A percentile compares a stretch with the other conserved stretches of the same genome.
phyloP scores from a whole-genome alignment of 2,329 filamentous ascomycete genomes.

The Nemania diffusa region DNA sequence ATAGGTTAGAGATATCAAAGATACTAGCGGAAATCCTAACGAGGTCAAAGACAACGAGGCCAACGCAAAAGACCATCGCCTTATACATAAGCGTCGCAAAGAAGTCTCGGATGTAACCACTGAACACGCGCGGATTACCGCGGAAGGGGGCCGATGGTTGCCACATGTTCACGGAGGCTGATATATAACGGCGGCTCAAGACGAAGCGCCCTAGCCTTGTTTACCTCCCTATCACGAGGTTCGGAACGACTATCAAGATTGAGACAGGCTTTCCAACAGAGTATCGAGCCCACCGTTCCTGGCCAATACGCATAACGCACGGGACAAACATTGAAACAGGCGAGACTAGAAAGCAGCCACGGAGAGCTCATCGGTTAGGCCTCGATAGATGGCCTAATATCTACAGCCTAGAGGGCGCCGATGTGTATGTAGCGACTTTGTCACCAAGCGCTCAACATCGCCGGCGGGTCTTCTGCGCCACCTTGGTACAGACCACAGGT shows the following conservation, averaged over 20 bases:
- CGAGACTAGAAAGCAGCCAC: neutral
- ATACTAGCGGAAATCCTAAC: neutral
- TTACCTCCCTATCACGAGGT: neutral
- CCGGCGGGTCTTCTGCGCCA: neutral
- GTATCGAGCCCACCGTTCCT: neutral
- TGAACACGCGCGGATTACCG: neutral
- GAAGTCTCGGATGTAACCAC: neutral
- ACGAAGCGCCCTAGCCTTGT: neutral
- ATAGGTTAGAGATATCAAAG: too few relatives aligned
- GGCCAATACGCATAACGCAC: neutral
- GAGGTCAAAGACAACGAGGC: neutral
- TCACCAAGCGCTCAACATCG: neutral
- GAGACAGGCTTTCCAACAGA: neutral
- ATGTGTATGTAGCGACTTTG: neutral
- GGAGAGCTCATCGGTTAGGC: too few relatives aligned
- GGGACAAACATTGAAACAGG: neutral
- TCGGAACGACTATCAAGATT: neutral
- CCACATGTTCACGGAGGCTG: neutral
- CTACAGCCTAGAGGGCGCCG: neutral
- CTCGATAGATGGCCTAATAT: neutral
- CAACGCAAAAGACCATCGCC: neutral
- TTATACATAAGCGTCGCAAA: neutral
- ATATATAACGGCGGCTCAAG: neutral
- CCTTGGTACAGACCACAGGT: neutral
- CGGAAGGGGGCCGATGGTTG: neutral